These are phyloP conservation scores for Neonectria faginata DNA, from an alignment of 2,329 filamentous ascomycete genomes.

Conservation along the genomic window DNA sequence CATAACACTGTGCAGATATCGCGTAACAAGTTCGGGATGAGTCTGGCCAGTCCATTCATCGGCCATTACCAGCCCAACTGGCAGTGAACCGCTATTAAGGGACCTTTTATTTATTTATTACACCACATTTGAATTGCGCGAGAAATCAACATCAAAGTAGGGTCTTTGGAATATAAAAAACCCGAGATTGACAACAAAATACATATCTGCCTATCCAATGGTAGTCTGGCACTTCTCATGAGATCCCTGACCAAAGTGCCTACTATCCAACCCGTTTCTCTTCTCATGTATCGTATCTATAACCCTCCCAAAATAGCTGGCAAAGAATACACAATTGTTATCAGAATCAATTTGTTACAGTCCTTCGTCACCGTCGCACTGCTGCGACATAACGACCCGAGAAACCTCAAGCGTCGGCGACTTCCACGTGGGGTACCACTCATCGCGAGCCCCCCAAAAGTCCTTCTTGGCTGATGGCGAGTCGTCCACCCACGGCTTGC, in stretches of 20 bases:
- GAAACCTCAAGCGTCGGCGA: conserved; percentile 75
- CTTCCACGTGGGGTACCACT: conserved; percentile 80
- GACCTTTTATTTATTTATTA: not conserved
- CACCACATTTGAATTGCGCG: not conserved
- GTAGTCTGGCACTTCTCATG: not conserved
- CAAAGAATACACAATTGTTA: not conserved
- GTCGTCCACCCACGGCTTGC: conserved; percentile 83
- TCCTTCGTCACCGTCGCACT: conserved; percentile 72
- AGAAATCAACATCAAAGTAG: not conserved
- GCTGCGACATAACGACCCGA: conserved; percentile 77
- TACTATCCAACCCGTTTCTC: not conserved
- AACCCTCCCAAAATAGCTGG: too few relatives aligned
- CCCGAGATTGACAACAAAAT: not conserved
- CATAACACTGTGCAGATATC: too few relatives aligned
- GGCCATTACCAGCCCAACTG: not conserved
- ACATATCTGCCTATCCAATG: not conserved
- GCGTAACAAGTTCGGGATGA: not conserved
- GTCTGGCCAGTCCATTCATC: not conserved
- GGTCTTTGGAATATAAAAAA: not conserved
- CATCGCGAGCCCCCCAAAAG: conserved; percentile 77
- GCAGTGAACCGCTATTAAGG: too few relatives aligned
- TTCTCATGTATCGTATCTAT: not conserved
- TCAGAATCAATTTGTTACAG: conserved; percentile 45
- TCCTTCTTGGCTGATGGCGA: conserved; percentile 76
- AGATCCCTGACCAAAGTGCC: not conserved